These are phyloP conservation scores for Rhododendron kiyosumense DNA, from an alignment of 148 eudicot genomes.

Conservation along the genomic window DNA sequence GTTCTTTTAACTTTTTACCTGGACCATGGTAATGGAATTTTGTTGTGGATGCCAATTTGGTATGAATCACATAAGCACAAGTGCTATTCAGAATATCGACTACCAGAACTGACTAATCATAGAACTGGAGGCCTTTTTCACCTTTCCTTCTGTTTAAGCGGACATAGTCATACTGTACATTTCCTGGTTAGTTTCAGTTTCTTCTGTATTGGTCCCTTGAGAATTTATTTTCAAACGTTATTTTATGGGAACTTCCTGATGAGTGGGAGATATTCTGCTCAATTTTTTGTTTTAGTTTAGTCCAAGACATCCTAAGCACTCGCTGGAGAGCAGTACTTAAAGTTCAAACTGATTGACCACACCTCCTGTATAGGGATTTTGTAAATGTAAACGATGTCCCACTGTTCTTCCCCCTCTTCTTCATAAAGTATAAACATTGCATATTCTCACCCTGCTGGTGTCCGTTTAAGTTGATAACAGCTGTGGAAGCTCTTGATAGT, in stretches of 20 bases:
- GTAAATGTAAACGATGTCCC: background rate
- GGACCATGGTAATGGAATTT: background rate
- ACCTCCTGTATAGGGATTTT: background rate
- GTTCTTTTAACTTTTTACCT: background rate
- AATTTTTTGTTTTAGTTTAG: background rate
- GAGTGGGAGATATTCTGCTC: background rate
- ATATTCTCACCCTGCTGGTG: background rate
- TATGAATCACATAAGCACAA: background rate
- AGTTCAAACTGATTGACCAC: background rate
- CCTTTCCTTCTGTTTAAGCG: background rate
- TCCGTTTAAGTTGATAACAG: background rate
- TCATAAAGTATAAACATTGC: background rate
- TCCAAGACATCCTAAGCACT: background rate
- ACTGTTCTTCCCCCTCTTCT: background rate
- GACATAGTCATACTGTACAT: background rate
- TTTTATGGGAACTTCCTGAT: background rate
- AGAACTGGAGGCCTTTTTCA: background rate
- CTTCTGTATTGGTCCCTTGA: background rate
- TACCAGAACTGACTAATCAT: background rate
- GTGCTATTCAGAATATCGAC: background rate
- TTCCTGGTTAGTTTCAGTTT: background rate
- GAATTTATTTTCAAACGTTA: background rate
- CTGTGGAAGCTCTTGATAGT: background rate
- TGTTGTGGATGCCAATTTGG: slow-evolving; percentile 2
- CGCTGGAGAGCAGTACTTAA: background rate